These are phyloP conservation scores for Diaporthe sp. DNA, from an alignment of 2,329 filamentous ascomycete species.

Conservation along the genomic window DNA sequence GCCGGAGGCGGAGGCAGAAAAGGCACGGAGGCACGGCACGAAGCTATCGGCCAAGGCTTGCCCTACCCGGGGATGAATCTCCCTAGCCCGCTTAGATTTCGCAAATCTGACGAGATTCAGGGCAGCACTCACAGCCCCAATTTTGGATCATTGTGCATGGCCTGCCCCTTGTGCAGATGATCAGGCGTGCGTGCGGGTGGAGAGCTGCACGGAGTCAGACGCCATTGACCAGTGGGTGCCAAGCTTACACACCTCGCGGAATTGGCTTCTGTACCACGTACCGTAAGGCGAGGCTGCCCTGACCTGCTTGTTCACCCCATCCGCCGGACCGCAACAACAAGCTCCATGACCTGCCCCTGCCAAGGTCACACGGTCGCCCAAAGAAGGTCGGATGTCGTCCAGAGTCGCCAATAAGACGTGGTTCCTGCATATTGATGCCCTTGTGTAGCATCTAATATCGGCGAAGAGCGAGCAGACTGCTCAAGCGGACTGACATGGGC, in stretches of 20 bases:
- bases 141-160: conserved; percentile 33
- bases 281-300: conserved; percentile 28
- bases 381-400: conserved; percentile 23
- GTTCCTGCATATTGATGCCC: conserved; percentile 23
- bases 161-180: conserved; percentile 30
- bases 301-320: conserved; percentile 3
- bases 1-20: conserved; percentile 6
- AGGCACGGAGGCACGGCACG: background rate
- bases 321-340: conserved; percentile 22
- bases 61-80: conserved; percentile 1
- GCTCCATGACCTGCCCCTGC: conserved; percentile 29
- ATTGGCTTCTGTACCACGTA: conserved; percentile 1
- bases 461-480: conserved; percentile 17
- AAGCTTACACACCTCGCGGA: conserved; percentile 18
- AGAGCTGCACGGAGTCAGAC: conserved; percentile 34
- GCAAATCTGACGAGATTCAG: conserved; percentile 37
- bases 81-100: conserved; percentile 24
- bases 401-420: conserved; percentile 25
- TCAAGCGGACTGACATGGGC: background rate
- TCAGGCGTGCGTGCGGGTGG: conserved; percentile 23
- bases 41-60: conserved; percentile 1
- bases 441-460: conserved; percentile 21
- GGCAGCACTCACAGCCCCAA: conserved; percentile 38
- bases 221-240: conserved; percentile 25
- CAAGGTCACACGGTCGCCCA: conserved; percentile 20